Evolutionary conservation across 768 basidiomycete genomes (phyloP).

Genomic region (Mycena pura): DNA sequence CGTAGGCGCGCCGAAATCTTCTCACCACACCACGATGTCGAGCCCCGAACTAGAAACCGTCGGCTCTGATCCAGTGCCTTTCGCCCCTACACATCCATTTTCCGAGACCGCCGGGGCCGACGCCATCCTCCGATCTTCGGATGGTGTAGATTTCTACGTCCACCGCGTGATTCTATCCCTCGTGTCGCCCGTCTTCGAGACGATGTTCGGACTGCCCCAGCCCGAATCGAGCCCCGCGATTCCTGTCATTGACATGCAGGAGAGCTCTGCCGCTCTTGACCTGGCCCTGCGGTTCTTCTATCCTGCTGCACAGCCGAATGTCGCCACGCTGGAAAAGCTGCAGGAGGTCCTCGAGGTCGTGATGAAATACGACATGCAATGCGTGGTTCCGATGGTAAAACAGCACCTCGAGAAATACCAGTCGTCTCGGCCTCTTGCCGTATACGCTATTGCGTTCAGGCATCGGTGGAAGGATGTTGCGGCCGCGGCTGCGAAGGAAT

Average conservation of each 20-base stretch:
- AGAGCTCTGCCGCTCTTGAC: not conserved
- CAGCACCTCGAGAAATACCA: not conserved
- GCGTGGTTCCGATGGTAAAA: not conserved
- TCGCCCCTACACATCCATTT: not conserved
- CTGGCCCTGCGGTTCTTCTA: conserved; percentile 7
- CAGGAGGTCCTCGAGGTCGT: not conserved
- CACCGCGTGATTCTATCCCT: conserved; percentile 26
- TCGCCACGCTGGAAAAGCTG: not conserved
- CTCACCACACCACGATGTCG: not conserved
- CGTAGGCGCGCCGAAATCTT: not conserved
- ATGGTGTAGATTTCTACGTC: conserved; percentile 27
- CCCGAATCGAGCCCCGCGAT: not conserved
- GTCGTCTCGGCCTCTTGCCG: not conserved
- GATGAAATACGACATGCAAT: conserved; percentile 14
- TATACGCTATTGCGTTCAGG: not conserved
- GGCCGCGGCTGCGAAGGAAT: not conserved
- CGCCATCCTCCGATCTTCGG: conserved; percentile 28
- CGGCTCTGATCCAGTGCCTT: not conserved
- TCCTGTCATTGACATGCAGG: not conserved
- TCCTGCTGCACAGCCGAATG: not conserved
- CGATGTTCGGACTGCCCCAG: conserved; percentile 31
- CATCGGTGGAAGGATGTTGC: conserved; percentile 6
- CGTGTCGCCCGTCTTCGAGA: conserved; percentile 30
- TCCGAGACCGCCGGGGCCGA: conserved; percentile 11
- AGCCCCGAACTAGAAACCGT: not conserved